Conservation (phyloP, 352 stramenopile species). For the Globisporangium middletonii region DNA sequence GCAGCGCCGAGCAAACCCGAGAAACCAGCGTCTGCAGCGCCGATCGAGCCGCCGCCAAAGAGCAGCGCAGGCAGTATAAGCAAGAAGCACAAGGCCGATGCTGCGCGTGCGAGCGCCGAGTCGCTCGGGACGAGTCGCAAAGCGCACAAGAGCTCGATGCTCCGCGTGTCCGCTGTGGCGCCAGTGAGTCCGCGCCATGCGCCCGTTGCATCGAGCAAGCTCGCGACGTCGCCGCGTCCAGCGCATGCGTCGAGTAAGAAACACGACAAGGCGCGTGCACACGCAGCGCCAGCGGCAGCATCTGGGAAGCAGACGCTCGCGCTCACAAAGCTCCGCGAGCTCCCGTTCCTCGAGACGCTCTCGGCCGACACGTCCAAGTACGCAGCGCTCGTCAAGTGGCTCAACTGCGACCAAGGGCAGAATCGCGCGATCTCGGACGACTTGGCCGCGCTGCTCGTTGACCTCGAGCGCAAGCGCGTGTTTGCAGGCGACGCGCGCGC, state of each 20-base stretch:
- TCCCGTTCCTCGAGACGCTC: constrained; percentile 33
- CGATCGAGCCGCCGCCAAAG: not conserved
- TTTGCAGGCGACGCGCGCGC: not conserved
- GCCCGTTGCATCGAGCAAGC: constrained; percentile 2
- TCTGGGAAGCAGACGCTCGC: constrained; percentile 13
- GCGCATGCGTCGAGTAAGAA: not conserved
- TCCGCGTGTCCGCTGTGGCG: not conserved
- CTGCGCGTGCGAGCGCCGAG: not conserved
- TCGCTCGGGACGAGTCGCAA: constrained; percentile 6
- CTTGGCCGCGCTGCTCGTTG: constrained; percentile 25
- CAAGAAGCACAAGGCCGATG: constrained; percentile 8
- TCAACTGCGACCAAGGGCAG: constrained; percentile 42
- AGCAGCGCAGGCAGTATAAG: not conserved
- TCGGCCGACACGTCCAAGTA: constrained; percentile 38
- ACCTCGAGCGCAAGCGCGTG: constrained; percentile 1
- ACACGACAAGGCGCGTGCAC: not conserved
- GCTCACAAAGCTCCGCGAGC: constrained; percentile 30
- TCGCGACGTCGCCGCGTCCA: not conserved
- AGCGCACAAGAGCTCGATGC: constrained; percentile 10
- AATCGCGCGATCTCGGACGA: constrained; percentile 27
- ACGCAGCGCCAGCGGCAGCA: not conserved
- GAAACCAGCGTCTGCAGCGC: constrained; percentile 5
- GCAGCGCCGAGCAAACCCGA: not conserved
- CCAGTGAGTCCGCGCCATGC: not conserved
- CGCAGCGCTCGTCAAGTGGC: constrained; percentile 37